Conservation (phyloP, 345 rosid genomes). For the Turritis glabra region DNA sequence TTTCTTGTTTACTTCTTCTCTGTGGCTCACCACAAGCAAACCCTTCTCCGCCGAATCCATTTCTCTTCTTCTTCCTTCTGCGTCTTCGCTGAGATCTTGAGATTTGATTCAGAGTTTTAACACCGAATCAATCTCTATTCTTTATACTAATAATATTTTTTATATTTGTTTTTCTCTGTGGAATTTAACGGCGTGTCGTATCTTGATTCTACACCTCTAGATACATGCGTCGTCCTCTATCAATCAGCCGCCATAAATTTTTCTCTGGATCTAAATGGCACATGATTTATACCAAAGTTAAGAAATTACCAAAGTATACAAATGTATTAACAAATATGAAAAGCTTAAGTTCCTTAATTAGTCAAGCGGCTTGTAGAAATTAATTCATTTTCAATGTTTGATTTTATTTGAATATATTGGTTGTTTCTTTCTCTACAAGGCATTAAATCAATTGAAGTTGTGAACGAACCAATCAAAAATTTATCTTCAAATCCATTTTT, state of each 20-base stretch:
- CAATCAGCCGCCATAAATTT: conserved; percentile 6
- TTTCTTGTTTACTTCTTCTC: conserved; percentile 22
- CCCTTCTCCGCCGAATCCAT: conserved; percentile 44
- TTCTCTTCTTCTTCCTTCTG: neutral
- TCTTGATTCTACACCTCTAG: conserved; percentile 17
- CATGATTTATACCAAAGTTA: neutral
- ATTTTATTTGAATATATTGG: neutral
- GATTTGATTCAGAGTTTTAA: neutral
- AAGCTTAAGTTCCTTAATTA: neutral
- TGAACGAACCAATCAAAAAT: neutral
- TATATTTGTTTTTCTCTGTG: neutral
- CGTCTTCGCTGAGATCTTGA: conserved; percentile 17
- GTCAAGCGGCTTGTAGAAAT: neutral
- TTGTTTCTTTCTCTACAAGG: conserved; percentile 18
- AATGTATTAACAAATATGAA: neutral
- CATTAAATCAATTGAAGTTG: neutral
- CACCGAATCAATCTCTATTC: neutral
- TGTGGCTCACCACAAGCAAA: conserved; percentile 14
- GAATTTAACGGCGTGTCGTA: conserved; percentile 21
- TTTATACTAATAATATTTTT: neutral
- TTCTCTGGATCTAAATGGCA: neutral
- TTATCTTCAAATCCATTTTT: too few relatives aligned
- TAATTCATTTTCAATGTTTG: neutral
- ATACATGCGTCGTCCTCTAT: neutral
- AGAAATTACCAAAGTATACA: conserved; percentile 5